These are phyloP conservation scores for Takakia lepidozioides DNA, from an alignment of 225 moss, liverwort and hornwort genomes.

Conservation along the genomic window DNA sequence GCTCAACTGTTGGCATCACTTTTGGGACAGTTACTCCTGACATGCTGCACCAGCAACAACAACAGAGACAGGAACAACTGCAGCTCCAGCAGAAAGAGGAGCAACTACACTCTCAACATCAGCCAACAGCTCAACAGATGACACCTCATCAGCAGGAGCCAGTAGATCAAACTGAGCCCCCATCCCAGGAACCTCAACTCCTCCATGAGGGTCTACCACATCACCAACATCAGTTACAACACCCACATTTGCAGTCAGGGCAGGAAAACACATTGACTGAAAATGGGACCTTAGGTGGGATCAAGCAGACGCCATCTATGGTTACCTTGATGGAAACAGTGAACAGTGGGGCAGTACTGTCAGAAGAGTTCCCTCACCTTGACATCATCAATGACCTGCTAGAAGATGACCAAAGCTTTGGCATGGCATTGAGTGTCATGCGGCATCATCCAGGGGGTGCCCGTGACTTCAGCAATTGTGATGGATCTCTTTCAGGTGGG, in stretches of 20 bases:
- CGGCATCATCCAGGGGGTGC: conserved; percentile 52
- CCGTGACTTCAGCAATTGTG: conserved; percentile 41
- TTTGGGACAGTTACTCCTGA: conserved; percentile 97
- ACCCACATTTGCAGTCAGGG: conserved; percentile 25
- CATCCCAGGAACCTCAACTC: conserved; percentile 12
- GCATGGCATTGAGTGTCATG: conserved; percentile 62
- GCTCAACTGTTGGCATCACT: conserved; percentile 71
- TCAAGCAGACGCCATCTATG: conserved; percentile 28
- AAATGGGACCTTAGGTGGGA: conserved; percentile 31
- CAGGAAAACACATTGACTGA: conserved; percentile 33
- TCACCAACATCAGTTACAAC: conserved; percentile 37
- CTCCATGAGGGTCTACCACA: conserved; percentile 32
- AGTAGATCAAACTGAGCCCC: conserved; percentile 24
- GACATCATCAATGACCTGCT: conserved; percentile 95
- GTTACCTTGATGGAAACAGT: conserved; percentile 45
- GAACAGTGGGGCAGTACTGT: conserved; percentile 60
- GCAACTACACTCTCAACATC: conserved; percentile 26
- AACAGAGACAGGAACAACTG: conserved; percentile 47
- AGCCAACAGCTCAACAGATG: conserved; percentile 13
- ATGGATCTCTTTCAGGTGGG: conserved; percentile 43
- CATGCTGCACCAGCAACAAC: conserved; percentile 69
- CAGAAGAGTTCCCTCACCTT: conserved; percentile 97
- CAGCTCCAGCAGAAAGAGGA: conserved; percentile 43
- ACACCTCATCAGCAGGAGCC: conserved; percentile 32
- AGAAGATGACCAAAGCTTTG: conserved; percentile 85